phyloP scores from a whole-genome alignment of 257 asterid species.

The Solanum bulbocastanum region DNA sequence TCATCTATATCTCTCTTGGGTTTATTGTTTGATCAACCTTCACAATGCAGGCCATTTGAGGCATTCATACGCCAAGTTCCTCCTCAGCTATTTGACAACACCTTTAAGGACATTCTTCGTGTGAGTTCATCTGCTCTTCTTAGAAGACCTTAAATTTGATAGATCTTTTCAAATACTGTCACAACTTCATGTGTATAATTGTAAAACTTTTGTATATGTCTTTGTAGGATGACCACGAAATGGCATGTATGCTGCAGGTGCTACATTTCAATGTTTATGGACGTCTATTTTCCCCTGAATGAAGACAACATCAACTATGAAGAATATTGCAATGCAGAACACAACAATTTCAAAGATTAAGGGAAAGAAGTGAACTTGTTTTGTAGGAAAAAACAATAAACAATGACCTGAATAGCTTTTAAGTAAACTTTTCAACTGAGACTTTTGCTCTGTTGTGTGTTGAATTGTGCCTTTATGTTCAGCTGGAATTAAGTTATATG shows the following conservation, averaged over 20 bases:
- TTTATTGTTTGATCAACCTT: background rate
- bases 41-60: background rate
- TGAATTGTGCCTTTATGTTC: background rate
- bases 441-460: background rate
- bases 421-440: background rate
- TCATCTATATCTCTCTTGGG: background rate
- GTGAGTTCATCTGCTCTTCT: background rate
- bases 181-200: background rate
- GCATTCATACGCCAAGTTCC: background rate
- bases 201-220: background rate
- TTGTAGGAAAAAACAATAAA: background rate
- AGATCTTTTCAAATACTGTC: background rate
- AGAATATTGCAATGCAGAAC: background rate
- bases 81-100: background rate
- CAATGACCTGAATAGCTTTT: background rate
- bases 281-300: background rate
- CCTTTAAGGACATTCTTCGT: background rate
- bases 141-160: background rate
- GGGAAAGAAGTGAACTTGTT: background rate
- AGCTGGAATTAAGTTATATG: background rate
- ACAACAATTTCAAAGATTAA: background rate
- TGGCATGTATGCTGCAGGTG: background rate
- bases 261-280: background rate
- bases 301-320: background rate
- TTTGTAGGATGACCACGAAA: background rate